These are phyloP conservation scores for Rossbeevera mucosa DNA, from an alignment of 768 basidiomycete genomes.

Conservation along the genomic window DNA sequence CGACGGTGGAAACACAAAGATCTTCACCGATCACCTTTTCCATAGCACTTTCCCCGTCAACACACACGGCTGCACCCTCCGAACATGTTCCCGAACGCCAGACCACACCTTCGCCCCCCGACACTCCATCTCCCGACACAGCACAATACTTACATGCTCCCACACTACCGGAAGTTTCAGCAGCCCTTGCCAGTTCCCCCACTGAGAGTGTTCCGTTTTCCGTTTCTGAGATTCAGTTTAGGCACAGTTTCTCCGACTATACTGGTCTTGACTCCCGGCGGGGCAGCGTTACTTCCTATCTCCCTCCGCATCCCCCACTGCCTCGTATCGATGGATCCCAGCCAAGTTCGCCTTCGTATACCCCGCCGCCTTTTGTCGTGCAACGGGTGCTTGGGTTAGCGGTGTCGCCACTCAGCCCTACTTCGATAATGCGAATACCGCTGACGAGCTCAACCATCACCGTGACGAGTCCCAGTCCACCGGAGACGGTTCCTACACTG, in stretches of 20 bases:
- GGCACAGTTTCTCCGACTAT: conserved; percentile 36
- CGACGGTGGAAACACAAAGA: conserved; percentile 21
- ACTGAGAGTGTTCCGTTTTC: conserved; percentile 55
- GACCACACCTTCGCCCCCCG: conserved; percentile 17
- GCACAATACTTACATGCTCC: conserved; percentile 28
- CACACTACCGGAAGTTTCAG: conserved; percentile 24
- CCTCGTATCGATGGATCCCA: conserved; percentile 26
- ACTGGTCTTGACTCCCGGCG: conserved; percentile 30
- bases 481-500: not conserved
- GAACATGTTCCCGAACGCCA: conserved; percentile 14
- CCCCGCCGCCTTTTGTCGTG: conserved; percentile 29
- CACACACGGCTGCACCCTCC: conserved; percentile 26
- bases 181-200: conserved; percentile 41
- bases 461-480: not conserved
- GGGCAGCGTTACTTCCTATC: conserved; percentile 31
- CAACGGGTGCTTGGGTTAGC: conserved; percentile 30
- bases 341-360: conserved; percentile 7
- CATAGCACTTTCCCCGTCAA: conserved; percentile 42
- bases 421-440: not conserved
- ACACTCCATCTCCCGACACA: conserved; percentile 4
- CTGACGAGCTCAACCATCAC: not conserved
- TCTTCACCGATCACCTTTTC: conserved; percentile 42
- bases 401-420: conserved; percentile 18
- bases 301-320: conserved; percentile 42
- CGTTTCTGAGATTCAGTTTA: conserved; percentile 50